Conservation (phyloP, 2,329 filamentous ascomycete genomes). For the Talaromyces marneffei region DNA sequence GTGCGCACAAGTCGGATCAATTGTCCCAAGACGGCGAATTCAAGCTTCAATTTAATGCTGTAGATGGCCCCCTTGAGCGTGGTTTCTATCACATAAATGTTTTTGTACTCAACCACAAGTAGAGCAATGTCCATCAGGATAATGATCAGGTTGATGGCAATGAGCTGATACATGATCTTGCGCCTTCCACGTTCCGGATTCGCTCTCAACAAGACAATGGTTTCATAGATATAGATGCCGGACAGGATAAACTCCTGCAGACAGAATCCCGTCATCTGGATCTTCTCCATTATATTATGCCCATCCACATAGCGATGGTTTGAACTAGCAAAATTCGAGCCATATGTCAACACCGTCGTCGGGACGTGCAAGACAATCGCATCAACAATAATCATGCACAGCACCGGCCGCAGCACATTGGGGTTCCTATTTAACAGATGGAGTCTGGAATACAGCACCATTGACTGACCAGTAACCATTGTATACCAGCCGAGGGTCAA, state of each 20-base stretch:
- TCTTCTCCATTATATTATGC: constrained; percentile 48
- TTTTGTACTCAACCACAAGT: constrained; percentile 40
- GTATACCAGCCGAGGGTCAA: constrained; percentile 44
- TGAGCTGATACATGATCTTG: constrained; percentile 45
- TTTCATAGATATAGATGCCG: constrained; percentile 50
- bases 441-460: constrained; percentile 48
- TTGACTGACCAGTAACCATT: constrained; percentile 46
- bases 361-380: constrained; percentile 42
- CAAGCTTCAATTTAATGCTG: constrained; percentile 47
- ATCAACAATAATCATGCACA: constrained; percentile 44
- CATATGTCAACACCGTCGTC: constrained; percentile 42
- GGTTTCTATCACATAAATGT: constrained; percentile 43
- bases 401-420: constrained; percentile 35
- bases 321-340: constrained; percentile 32
- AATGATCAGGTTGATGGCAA: constrained; percentile 46
- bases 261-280: constrained; percentile 54
- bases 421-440: constrained; percentile 42
- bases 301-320: constrained; percentile 26
- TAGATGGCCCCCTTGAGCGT: constrained; percentile 45
- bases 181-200: constrained; percentile 39
- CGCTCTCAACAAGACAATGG: constrained; percentile 46
- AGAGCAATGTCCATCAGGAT: constrained; percentile 43
- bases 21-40: constrained; percentile 45
- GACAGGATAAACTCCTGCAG: constrained; percentile 53
- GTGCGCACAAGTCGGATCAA: constrained; percentile 38